A percentile compares a stretch with the other conserved stretches of the same genome.
Evolutionary conservation across 495 filamentous ascomycete genomes (phyloP).

Genomic region (Penicillium bovifimosum): DNA sequence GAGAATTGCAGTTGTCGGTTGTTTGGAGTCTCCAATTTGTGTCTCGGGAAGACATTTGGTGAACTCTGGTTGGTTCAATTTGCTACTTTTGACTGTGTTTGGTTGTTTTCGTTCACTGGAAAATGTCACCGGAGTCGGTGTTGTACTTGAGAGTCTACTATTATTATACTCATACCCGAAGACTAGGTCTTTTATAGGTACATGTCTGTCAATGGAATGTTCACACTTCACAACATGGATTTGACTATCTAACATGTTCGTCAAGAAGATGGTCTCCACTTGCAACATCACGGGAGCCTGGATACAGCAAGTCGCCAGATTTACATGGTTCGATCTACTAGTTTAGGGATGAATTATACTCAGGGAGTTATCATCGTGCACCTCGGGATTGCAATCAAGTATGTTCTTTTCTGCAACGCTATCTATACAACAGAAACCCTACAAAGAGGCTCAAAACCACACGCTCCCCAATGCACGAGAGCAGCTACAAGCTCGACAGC

Average conservation of each 20-base stretch:
- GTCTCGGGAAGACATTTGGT: neutral
- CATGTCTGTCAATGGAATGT: neutral
- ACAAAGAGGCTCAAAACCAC: neutral
- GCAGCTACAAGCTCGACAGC: neutral
- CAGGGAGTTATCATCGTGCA: neutral
- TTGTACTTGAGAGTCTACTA: neutral
- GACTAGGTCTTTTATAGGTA: neutral
- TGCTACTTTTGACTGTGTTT: neutral
- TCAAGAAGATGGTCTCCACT: too few species aligned
- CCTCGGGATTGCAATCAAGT: neutral
- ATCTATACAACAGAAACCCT: neutral
- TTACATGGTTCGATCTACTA: too few species aligned
- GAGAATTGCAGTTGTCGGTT: neutral
- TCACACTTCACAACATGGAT: neutral
- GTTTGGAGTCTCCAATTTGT: neutral
- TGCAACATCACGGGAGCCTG: too few species aligned
- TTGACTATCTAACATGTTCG: neutral
- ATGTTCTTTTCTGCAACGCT: neutral
- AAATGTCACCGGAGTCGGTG: neutral
- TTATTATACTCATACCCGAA: neutral
- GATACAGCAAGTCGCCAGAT: too few species aligned
- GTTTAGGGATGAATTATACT: too few species aligned
- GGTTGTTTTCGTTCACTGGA: neutral
- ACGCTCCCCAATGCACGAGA: neutral
- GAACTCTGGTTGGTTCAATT: neutral